Evolutionary conservation across 129 eudicot genomes (phyloP).

Genomic region (Lonicera japonica): DNA sequence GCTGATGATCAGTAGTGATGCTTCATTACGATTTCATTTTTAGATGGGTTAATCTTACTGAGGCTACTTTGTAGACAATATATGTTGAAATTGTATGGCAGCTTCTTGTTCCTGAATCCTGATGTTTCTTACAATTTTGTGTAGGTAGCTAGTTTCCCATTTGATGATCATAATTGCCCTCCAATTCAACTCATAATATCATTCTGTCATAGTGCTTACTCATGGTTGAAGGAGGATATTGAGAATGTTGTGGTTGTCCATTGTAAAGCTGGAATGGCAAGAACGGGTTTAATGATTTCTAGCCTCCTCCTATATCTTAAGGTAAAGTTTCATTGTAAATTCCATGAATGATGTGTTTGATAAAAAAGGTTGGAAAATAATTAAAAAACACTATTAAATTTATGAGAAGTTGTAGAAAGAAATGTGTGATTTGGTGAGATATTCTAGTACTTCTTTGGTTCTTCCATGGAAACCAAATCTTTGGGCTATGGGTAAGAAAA

Average conservation of each 20-base stretch:
- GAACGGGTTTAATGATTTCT: constrained; percentile 95
- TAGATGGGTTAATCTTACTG: too few species aligned
- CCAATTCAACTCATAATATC: constrained; percentile 85
- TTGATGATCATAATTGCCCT: constrained; percentile 96
- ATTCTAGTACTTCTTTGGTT: too few species aligned
- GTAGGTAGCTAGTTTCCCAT: constrained; percentile 96
- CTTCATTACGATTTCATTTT: too few species aligned
- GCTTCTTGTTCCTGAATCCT: not conserved
- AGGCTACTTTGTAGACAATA: not conserved
- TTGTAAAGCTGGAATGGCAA: constrained; percentile 98
- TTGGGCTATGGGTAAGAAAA: too few species aligned
- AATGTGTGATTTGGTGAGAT: too few species aligned
- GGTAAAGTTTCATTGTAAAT: constrained; percentile 28
- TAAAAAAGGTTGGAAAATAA: too few species aligned
- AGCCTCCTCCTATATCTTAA: constrained; percentile 86
- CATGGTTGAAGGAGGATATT: constrained; percentile 97
- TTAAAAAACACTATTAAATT: too few species aligned
- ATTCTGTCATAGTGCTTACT: constrained; percentile 93
- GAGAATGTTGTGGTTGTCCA: constrained; percentile 96
- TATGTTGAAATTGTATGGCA: not conserved
- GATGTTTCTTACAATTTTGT: not conserved
- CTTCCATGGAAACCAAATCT: too few species aligned
- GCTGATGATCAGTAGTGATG: too few species aligned
- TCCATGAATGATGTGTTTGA: too few species aligned
- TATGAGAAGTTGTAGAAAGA: too few species aligned